Evolutionary conservation across 768 basidiomycete genomes (phyloP), one percentile per base, ranked within the genome.

Genomic region (Podaxis sp.): DNA sequence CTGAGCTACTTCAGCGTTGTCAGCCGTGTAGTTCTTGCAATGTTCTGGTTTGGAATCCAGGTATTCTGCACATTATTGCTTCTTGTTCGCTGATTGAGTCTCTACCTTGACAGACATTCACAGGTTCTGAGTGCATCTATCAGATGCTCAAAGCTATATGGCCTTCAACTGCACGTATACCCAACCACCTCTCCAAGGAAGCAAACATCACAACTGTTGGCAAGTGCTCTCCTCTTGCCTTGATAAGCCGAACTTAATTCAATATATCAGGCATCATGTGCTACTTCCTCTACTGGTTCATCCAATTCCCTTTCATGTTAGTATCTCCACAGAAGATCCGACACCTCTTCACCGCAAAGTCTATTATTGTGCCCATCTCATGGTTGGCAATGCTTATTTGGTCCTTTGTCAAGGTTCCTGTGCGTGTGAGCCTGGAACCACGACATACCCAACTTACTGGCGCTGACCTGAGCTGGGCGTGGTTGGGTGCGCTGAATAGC

Each of bases 91-190:
- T 17, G 6, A 2, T 24, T 61, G 12, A 48, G 2, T n/a, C 15
- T 33, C 12, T 3, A 22, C 13, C 9, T 5, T 19, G 4, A 22
- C 58, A 86, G 84, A 77, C 82, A 12, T 86, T 73, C 64, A 82
- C 78, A 9, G 86, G 89, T 7, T 88, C 87, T n/a, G 87, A 92
- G 73, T 88, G 86, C 63, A 79, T 92, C 22, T 89, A 90, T 68
- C 90, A 91, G 72, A 91, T 90, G 89, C 76, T 92, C 15, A 90
- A 89, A 70, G 91, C 91, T 1, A 90, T 93, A 30, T 93, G 92
- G 91, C 92, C 92, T 0, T 86, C 87, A 0, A 79, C 85, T 44
- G 82, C 82, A 13, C 81, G 74, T 54, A 72, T 93, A 36, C 87
- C 87, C 0, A 93, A 93, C 68, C 81, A 78, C 58, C 77, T 93